Base-by-base conservation (phyloP, 2,329 filamentous ascomycete genomes). In the Colletotrichum eremochloae region DNA sequence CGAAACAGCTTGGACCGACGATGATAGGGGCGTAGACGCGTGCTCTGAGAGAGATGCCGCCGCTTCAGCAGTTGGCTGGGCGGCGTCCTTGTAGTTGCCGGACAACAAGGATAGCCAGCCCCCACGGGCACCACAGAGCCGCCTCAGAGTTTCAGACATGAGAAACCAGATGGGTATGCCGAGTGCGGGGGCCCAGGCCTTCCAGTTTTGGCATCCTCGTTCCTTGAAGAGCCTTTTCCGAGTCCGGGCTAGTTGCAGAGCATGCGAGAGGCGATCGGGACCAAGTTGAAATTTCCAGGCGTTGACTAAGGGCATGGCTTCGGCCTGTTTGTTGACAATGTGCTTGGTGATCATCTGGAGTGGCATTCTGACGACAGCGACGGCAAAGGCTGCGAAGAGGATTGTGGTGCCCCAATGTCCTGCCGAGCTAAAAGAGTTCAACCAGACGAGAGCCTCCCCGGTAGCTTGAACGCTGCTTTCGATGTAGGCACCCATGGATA, bases 151-250 rank as follows among this genome's bases (percentile, higher is more conserved):
- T 76, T 89, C 87, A 14, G 88, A 85, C 24, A 84, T 83, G 46
- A 85, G 74, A 29, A 90, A 74, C 80, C 88, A 90, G 18, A 87
- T 79, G 4, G 87, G 82, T 38, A 89, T 78, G 68, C 81, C 80
- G 3, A 84, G 75, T 2, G 87, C 29, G 1, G 78, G 79, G 36
- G 78, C 74, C 56, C 82, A 83, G 3, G 82, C 72, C 77, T 85
- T 87, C 86, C 86, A 89, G 15, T 75, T 60, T 78, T 88, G 86
- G 11, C 86, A 78, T 5, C 84, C 84, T 69, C 83, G 83, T 1
- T 75, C 73, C 73, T 79, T 82, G 71, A 81, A 80, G 31, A 86
- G 79, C 48, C 82, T 77, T 44, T 62, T 73, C 11, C 57, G 50
- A 20, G 63, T 50, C 15, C 40, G 60, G 38, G 52, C 53, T 9